These are phyloP conservation scores for Nemania sp. DNA, from an alignment of 2,329 filamentous ascomycete species.

Conservation along the genomic window DNA sequence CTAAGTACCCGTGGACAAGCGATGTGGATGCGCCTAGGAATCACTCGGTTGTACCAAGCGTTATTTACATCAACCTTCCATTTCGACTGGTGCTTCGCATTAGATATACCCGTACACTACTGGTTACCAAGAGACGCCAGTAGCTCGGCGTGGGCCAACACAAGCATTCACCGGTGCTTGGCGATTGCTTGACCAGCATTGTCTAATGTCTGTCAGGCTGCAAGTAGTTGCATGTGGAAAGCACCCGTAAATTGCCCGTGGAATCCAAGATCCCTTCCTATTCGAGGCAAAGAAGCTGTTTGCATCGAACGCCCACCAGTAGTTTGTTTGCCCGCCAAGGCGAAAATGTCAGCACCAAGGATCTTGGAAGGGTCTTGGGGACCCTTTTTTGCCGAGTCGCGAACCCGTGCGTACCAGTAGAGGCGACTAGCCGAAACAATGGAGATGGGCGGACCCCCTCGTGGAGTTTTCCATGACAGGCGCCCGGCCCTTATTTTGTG, in stretches of 20 bases:
- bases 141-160: slow-evolving; percentile 31
- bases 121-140: slow-evolving; percentile 31
- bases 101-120: slow-evolving; percentile 25
- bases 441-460: slow-evolving; percentile 7
- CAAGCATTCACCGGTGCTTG: slow-evolving; percentile 34
- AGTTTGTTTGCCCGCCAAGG: slow-evolving; percentile 32
- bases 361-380: slow-evolving; percentile 21
- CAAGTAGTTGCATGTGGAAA: slow-evolving; percentile 15
- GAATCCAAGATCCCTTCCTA: slow-evolving; percentile 11
- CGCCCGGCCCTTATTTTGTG: too few species aligned
- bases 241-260: neutral
- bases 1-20: slow-evolving; percentile 19
- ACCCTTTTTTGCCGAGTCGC: slow-evolving; percentile 18
- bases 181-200: slow-evolving; percentile 31
- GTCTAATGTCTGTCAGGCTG: slow-evolving; percentile 14
- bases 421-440: slow-evolving; percentile 31
- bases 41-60: slow-evolving; percentile 7
- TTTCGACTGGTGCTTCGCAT: slow-evolving; percentile 22
- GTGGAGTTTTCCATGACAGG: slow-evolving; percentile 9
- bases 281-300: slow-evolving; percentile 32
- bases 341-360: slow-evolving; percentile 30
- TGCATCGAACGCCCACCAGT: slow-evolving; percentile 16
- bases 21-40: slow-evolving; percentile 16
- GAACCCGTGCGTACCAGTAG: slow-evolving; percentile 5
- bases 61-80: slow-evolving; percentile 29